phyloP scores from a whole-genome alignment of 1,139 yeast genomes.

The Debaryomyces fabryi region DNA sequence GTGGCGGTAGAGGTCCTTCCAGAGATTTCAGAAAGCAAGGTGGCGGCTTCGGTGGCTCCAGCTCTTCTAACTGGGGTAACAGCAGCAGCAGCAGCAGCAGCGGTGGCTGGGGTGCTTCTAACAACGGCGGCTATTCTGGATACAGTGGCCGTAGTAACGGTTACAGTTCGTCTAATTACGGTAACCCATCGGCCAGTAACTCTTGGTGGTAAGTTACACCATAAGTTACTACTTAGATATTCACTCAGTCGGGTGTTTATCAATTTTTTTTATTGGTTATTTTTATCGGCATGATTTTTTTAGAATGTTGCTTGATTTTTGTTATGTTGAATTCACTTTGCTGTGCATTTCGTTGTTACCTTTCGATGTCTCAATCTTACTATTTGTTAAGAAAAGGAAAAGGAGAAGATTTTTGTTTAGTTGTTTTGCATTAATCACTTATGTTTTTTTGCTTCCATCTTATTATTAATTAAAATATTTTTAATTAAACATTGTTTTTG shows the following conservation, averaged over 20 bases:
- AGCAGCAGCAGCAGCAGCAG: slow-evolving; percentile 10
- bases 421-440: slow-evolving; percentile 24
- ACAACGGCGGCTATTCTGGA: slow-evolving; percentile 29
- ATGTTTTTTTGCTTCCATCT: slow-evolving; percentile 17
- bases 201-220: slow-evolving; percentile 43
- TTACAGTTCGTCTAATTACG: slow-evolving; percentile 28
- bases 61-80: slow-evolving; percentile 31
- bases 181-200: slow-evolving; percentile 36
- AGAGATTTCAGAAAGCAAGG: slow-evolving; percentile 64
- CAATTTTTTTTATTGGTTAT: slow-evolving; percentile 13
- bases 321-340: slow-evolving; percentile 14
- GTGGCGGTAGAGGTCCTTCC: slow-evolving; percentile 51
- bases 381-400: slow-evolving; percentile 19
- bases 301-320: slow-evolving; percentile 6
- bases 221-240: background rate
- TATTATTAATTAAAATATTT: slow-evolving; percentile 13
- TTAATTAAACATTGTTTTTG: slow-evolving; percentile 11
- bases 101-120: slow-evolving; percentile 24
- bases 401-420: slow-evolving; percentile 24
- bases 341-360: slow-evolving; percentile 18
- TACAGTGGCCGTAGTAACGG: slow-evolving; percentile 23
- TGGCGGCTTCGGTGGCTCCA: slow-evolving; percentile 32
- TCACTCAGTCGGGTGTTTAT: slow-evolving; percentile 5
- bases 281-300: slow-evolving; percentile 4
- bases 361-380: slow-evolving; percentile 37